Evolutionary conservation across 2,329 filamentous ascomycete genomes (phyloP), one percentile per base, ranked within the genome.

Genomic region (Penicillium janthinellum): DNA sequence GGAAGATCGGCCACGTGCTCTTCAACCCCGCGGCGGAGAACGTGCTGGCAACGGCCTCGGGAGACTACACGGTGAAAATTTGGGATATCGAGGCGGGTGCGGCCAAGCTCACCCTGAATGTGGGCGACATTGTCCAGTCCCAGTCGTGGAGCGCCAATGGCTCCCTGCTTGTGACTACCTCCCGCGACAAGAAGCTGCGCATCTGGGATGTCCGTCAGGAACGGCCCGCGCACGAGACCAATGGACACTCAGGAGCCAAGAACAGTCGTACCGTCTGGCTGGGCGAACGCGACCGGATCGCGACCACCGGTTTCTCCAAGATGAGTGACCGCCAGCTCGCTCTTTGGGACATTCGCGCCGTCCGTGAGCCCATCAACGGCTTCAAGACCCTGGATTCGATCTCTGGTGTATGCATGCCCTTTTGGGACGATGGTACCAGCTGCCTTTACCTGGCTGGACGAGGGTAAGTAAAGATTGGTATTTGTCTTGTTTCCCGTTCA

Each of bases 281-380:
- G 84, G 95, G 94, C 73, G 95, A 98, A 79, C 92, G 96, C 73
- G 96, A 98, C 80, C 88, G 94, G 66, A 89, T 99, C 71, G 95
- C 91, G 55, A 98, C 95, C 2, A 98, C 95, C 5, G 95, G 95
- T 65, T 99, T 99, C 84, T 97, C 93, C 53, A 90, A 89, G 75
- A 98, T 98, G 95, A 98, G 95, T 75, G 95, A 99, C 80, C 88
- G 95, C 56, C 95, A 99, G 77, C 84, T 99, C 68, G 95, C 91
- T 55, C 84, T 99, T 39, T 99, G 95, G 95, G 95, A 99, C 81
- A 88, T 92, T 50, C 90, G 93, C 68, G 89, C 87, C 65, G 86
- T 88, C 17, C 79, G 77, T 38, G 89, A 96, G 70, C 95, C 95
- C 51, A 89, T 98, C 70, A 92, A 91, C 53, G 93, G 92, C 15